A percentile compares a stretch with the other conserved stretches of the same genome.
Conservation (phyloP, 768 basidiomycete genomes). For the Leucocoprinus birnbaumii region DNA sequence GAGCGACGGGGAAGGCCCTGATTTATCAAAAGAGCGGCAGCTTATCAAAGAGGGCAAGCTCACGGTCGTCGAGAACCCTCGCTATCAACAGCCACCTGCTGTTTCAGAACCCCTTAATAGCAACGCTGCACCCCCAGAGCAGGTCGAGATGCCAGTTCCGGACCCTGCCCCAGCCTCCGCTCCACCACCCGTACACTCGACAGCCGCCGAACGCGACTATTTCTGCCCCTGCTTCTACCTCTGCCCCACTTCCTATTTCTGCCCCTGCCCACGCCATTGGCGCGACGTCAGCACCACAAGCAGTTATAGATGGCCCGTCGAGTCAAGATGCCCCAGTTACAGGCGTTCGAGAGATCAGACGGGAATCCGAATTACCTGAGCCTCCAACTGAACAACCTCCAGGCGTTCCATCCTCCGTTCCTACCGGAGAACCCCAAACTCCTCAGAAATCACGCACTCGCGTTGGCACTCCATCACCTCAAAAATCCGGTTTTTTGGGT, state of each 20-base stretch:
- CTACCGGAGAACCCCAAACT: not conserved
- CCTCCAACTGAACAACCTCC: not conserved
- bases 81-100: conserved; percentile 28
- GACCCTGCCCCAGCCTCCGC: not conserved
- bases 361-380: not conserved
- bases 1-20: conserved; percentile 20
- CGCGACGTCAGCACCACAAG: too few species aligned
- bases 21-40: conserved; percentile 32
- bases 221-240: not conserved
- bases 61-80: conserved; percentile 54
- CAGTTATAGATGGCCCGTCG: not conserved
- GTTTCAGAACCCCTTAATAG: not conserved
- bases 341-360: not conserved
- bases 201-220: too few species aligned
- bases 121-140: not conserved
- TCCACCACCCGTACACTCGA: too few species aligned
- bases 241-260: not conserved
- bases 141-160: not conserved
- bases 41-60: conserved; percentile 27
- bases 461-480: conserved; percentile 13
- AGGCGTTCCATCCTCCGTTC: not conserved
- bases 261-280: too few species aligned
- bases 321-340: not conserved
- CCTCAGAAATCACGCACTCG: not conserved
- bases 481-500: conserved; percentile 35